A percentile compares a stretch with the other conserved stretches of the same genome.
Evolutionary conservation across 2,329 filamentous ascomycete genomes (phyloP).

Genomic region (Aspergillus brasiliensis): DNA sequence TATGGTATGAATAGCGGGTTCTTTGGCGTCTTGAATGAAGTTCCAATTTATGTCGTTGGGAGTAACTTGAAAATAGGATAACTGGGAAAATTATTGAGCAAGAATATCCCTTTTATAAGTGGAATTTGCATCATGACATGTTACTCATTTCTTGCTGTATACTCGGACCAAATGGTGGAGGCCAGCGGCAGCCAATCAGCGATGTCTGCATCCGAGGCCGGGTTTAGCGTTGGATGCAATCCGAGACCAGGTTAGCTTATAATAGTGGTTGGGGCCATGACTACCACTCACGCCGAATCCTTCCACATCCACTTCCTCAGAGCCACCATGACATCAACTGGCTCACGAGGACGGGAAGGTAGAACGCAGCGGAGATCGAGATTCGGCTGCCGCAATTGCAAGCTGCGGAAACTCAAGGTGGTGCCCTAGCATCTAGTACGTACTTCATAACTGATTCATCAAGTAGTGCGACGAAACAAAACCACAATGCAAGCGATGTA

Average conservation of each 20-base stretch:
- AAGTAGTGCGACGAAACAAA: conserved; percentile 52
- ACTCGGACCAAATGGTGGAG: neutral
- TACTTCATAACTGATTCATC: neutral
- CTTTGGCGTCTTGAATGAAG: too few relatives aligned
- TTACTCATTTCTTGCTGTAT: neutral
- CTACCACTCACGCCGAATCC: neutral
- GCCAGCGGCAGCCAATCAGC: conserved; percentile 26
- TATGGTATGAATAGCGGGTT: neutral
- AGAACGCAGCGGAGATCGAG: conserved; percentile 41
- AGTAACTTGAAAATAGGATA: neutral
- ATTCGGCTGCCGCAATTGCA: conserved; percentile 55
- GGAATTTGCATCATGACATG: neutral
- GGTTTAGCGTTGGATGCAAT: conserved; percentile 15
- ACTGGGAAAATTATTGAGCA: neutral
- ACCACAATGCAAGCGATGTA: conserved; percentile 48
- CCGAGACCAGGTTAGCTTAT: neutral
- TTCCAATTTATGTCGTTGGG: too few relatives aligned
- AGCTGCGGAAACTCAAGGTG: conserved; percentile 55
- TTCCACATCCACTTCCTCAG: conserved; percentile 6
- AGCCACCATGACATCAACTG: conserved; percentile 1
- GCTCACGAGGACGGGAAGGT: neutral
- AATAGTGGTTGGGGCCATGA: neutral
- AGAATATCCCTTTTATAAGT: conserved; percentile 12
- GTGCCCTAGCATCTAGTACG: neutral
- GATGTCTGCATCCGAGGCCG: conserved; percentile 10